Conservation (phyloP, 2,329 filamentous ascomycete species). For the Amphichorda felina region DNA sequence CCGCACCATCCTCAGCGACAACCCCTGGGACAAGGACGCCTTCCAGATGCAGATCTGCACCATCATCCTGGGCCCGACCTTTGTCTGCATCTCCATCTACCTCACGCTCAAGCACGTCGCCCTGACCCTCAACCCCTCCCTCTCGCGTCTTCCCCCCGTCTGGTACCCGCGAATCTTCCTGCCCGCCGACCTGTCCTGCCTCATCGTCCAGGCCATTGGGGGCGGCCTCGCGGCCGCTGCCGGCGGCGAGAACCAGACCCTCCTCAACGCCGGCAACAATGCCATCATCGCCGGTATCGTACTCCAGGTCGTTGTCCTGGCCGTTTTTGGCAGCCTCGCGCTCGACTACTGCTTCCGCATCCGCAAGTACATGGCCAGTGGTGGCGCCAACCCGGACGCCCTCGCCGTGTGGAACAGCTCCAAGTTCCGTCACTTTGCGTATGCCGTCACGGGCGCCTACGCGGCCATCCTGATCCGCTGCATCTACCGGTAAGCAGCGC, state of each 20-base stretch:
- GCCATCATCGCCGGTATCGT: conserved; percentile 42
- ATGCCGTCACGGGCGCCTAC: conserved; percentile 32
- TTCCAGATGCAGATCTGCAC: conserved; percentile 49
- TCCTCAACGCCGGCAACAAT: conserved; percentile 34
- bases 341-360: conserved; percentile 33
- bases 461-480: conserved; percentile 34
- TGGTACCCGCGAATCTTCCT: conserved; percentile 46
- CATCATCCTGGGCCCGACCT: conserved; percentile 47
- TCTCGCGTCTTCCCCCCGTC: conserved; percentile 38
- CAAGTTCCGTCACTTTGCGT: conserved; percentile 30
- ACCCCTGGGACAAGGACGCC: conserved; percentile 40
- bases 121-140: conserved; percentile 30
- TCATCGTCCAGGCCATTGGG: conserved; percentile 46
- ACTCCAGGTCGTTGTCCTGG: conserved; percentile 39
- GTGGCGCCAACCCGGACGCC: conserved; percentile 15
- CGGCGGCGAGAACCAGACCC: conserved; percentile 20
- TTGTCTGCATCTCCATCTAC: conserved; percentile 52
- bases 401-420: conserved; percentile 27
- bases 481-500: conserved; percentile 35
- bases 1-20: conserved; percentile 35
- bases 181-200: conserved; percentile 45
- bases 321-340: conserved; percentile 28
- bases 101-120: conserved; percentile 50
- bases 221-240: conserved; percentile 42
- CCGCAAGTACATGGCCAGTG: conserved; percentile 21